Base-by-base conservation (phyloP, 1,284 basidiomycete genomes). In the Fistulinella cinereoalba region DNA sequence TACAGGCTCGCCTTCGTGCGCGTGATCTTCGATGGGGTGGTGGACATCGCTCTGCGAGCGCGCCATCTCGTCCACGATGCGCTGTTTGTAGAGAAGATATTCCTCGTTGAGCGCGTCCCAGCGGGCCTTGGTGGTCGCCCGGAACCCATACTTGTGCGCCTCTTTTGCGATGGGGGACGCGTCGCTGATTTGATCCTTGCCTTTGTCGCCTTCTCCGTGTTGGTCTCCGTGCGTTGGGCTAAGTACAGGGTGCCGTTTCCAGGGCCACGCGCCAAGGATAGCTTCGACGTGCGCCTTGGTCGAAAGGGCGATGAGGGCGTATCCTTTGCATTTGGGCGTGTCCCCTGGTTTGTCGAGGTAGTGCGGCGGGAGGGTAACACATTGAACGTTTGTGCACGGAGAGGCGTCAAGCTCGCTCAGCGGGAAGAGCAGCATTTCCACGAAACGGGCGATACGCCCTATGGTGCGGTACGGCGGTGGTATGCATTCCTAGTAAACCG, bases 81-180 rank as follows among this genome's bases (percentile, higher is more conserved):
- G 54, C 39, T 73, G 71, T 33, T 80, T 77, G 56, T 83, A 77
- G 1, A 67, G 56, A n/a, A 81, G 61, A 60, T 88, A 89, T 56
- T 88, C 81, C 3, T 76, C 71, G 44, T 80, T 80, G 27, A 87
- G 61, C 36, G 66, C 57, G 13, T 81, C 76, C 85, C 87, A 90
- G 15, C 65, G 67, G 0, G 66, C 51, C 56, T 84, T 88, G 16
- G 72, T 65, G 13, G 85, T 60, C 1, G 70, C 61, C 1, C 86
- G 74, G 46, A 88, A 73, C 2, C 85, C 83, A 51, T 75, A 79
- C 56, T 74, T 79, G 10, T 46, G 47, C 0, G 80, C 83, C 11
- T 81, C 79, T 18, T 64, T 60, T 6, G 49, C 49, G 2, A 50
- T 47, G 3, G 50, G 41, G 6, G 50, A 45, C 27, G 25, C 27